phyloP scores from a whole-genome alignment of 1,284 basidiomycete genomes.

The Termitomyces sp. region DNA sequence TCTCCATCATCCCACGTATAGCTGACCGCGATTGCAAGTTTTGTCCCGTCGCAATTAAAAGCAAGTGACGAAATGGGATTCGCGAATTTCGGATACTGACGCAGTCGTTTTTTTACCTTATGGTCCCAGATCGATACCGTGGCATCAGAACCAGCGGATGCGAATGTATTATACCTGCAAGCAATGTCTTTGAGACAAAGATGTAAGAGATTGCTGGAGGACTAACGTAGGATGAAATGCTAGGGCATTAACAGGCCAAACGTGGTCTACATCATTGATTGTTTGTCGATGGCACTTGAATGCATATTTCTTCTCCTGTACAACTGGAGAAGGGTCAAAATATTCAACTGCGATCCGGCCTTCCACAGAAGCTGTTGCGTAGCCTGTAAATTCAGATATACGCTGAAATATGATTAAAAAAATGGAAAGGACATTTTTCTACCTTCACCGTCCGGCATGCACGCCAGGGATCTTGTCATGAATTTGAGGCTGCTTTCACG shows the following conservation, averaged over 20 bases:
- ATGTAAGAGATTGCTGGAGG: background rate
- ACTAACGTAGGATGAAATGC: conserved; percentile 87
- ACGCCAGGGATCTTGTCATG: conserved; percentile 87
- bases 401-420: background rate
- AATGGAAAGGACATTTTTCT: conserved; percentile 15
- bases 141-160: conserved; percentile 88
- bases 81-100: conserved; percentile 81
- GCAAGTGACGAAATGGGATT: conserved; percentile 69
- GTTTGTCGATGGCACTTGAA: conserved; percentile 96
- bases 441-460: conserved; percentile 93
- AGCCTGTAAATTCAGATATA: conserved; percentile 50
- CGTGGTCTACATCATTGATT: conserved; percentile 89
- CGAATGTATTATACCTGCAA: conserved; percentile 86
- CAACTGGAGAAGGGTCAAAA: conserved; percentile 76
- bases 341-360: conserved; percentile 97
- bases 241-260: conserved; percentile 96
- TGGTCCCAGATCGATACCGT: conserved; percentile 96
- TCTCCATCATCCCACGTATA: conserved; percentile 89
- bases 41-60: conserved; percentile 81
- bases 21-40: conserved; percentile 77
- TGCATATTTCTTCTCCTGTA: conserved; percentile 91
- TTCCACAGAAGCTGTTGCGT: conserved; percentile 91
- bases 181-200: background rate
- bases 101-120: conserved; percentile 90
- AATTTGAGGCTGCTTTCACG: conserved; percentile 94